Percentiles rank a stretch among this genome's conserved stretches.
Conservation (phyloP, 148 eudicot genomes). For the Simmondsia chinensis region DNA sequence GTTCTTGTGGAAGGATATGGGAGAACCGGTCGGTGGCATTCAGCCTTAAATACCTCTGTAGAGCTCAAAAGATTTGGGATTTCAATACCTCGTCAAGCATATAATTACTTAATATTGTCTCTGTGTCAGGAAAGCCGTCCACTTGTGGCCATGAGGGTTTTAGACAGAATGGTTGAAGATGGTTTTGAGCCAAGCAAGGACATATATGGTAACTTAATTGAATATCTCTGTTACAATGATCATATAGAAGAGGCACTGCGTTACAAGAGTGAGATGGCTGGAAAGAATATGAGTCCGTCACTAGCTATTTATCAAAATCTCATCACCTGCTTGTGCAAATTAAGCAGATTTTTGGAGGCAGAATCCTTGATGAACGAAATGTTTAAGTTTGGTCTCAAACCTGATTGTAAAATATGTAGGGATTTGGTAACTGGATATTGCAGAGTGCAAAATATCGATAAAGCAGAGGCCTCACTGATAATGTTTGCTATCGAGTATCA, state of each 20-base stretch:
- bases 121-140: slow-evolving; percentile 50
- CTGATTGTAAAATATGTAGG: slow-evolving; percentile 45
- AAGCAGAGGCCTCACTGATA: slow-evolving; percentile 45
- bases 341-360: slow-evolving; percentile 41
- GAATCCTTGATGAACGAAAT: slow-evolving; percentile 50
- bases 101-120: slow-evolving; percentile 37
- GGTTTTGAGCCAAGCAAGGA: slow-evolving; percentile 39
- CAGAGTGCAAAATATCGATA: slow-evolving; percentile 24
- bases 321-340: slow-evolving; percentile 45
- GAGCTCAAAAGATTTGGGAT: slow-evolving; percentile 55
- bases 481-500: slow-evolving; percentile 40
- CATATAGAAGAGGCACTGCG: slow-evolving; percentile 45
- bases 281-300: slow-evolving; percentile 30
- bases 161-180: slow-evolving; percentile 41
- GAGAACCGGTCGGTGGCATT: slow-evolving; percentile 43
- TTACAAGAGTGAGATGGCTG: slow-evolving; percentile 40
- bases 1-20: slow-evolving; percentile 59
- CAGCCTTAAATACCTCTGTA: slow-evolving; percentile 56
- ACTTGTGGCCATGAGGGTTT: slow-evolving; percentile 56
- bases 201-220: slow-evolving; percentile 47
- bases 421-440: slow-evolving; percentile 54
- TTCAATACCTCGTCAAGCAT: slow-evolving; percentile 30
- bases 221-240: slow-evolving; percentile 45
- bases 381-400: slow-evolving; percentile 37
- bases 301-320: slow-evolving; percentile 38